These are phyloP conservation scores for Debaryomyces prosopidis DNA, from an alignment of 805 yeast genomes.

Conservation along the genomic window DNA sequence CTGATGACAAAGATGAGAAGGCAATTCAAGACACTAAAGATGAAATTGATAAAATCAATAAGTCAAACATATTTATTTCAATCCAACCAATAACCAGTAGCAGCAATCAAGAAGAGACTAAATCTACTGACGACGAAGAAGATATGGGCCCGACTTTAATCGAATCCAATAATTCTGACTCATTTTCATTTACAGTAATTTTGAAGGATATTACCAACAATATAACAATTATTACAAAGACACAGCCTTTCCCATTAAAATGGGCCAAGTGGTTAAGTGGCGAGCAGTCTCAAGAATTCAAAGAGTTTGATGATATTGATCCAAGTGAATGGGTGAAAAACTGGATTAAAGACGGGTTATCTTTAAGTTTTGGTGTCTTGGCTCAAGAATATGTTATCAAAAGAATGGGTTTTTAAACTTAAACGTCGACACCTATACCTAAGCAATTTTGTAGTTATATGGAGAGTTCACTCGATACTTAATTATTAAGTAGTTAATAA, in stretches of 20 bases:
- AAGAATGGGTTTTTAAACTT: constrained; percentile 69
- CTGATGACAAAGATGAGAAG: constrained; percentile 17
- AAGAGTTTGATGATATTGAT: constrained; percentile 31
- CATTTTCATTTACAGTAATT: constrained; percentile 75
- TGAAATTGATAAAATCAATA: constrained; percentile 22
- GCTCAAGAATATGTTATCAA: constrained; percentile 90
- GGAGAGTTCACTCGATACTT: no score
- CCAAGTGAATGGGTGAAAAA: constrained; percentile 45
- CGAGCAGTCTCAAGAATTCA: constrained; percentile 19
- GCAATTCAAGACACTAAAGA: constrained; percentile 15
- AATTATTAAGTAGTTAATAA: no score
- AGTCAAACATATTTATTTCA: constrained; percentile 68
- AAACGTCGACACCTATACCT: no score
- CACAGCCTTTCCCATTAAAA: constrained; percentile 86
- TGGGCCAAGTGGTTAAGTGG: constrained; percentile 95
- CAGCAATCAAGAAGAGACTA: constrained; percentile 32
- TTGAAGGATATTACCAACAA: constrained; percentile 79
- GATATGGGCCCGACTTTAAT: constrained; percentile 36
- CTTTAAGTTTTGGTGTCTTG: constrained; percentile 76
- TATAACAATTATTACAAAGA: constrained; percentile 69
- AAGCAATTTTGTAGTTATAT: background rate
- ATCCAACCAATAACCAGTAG: constrained; percentile 58
- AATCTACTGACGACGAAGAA: constrained; percentile 12
- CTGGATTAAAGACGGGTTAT: constrained; percentile 60
- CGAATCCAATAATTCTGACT: constrained; percentile 47